Percentiles rank a stretch among this genome's conserved stretches.
phyloP scores from a whole-genome alignment of 441 rosid genomes.

The Populus tomentosa region DNA sequence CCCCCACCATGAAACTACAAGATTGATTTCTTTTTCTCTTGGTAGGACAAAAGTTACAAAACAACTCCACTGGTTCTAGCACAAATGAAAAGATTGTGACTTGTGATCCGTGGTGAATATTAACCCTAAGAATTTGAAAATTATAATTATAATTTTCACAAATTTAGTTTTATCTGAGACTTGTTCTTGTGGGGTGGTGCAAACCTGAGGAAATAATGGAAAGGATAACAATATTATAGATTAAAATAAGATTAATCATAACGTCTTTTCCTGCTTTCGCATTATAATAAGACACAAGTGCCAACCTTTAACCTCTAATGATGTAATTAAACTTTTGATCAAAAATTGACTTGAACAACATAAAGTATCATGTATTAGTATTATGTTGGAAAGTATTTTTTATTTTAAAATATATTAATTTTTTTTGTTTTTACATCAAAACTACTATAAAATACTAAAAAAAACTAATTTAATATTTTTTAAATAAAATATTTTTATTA shows the following conservation, averaged over 20 bases:
- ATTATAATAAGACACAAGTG: neutral
- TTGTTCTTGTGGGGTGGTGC: neutral
- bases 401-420: no score
- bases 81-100: neutral
- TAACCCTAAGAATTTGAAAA: neutral
- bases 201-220: neutral
- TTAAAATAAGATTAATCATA: neutral
- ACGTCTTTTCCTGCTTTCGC: neutral
- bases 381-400: no score
- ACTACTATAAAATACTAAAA: no score
- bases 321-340: neutral
- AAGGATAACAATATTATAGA: neutral
- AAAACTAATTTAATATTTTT: no score
- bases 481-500: no score
- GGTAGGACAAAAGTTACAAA: neutral
- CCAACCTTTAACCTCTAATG: neutral
- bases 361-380: no score
- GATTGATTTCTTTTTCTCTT: neutral
- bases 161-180: neutral
- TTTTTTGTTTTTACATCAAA: no score
- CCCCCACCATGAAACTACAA: neutral
- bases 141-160: neutral
- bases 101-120: neutral
- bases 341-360: neutral
- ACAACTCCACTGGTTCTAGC: neutral